phyloP scores from a whole-genome alignment of 2,329 filamentous ascomycete genomes.

The Colletotrichum salicis region DNA sequence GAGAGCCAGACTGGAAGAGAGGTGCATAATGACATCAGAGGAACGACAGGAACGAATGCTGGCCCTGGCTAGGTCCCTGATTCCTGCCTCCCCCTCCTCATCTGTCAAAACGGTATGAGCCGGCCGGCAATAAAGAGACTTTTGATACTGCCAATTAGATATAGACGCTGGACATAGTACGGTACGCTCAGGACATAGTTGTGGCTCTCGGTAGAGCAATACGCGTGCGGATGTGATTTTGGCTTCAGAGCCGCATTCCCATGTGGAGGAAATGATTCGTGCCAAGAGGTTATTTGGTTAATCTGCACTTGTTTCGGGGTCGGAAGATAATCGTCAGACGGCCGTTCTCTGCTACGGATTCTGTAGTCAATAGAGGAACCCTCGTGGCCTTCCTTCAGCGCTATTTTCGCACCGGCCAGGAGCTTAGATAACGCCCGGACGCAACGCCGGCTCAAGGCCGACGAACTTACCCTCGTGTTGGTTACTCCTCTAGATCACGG shows the following conservation, averaged over 20 bases:
- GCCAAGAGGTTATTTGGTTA: too few relatives aligned
- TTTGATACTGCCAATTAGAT: neutral
- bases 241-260: neutral
- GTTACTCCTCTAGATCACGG: neutral
- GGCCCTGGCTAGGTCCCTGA: neutral
- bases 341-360: too few relatives aligned
- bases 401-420: neutral
- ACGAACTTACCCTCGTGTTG: neutral
- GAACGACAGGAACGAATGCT: conserved; percentile 10
- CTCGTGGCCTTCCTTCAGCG: neutral
- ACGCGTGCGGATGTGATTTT: neutral
- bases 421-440: neutral
- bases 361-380: neutral
- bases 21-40: conserved; percentile 34
- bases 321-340: neutral
- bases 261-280: neutral
- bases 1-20: neutral
- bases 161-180: neutral
- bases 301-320: neutral
- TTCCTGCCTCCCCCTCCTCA: neutral
- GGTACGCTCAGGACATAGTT: neutral
- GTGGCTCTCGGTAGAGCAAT: neutral
- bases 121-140: neutral
- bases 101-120: neutral
- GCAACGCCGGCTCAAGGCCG: neutral